Evolutionary conservation across 139 green algal genomes (phyloP).

Genomic region (Pleodorina starrii): DNA sequence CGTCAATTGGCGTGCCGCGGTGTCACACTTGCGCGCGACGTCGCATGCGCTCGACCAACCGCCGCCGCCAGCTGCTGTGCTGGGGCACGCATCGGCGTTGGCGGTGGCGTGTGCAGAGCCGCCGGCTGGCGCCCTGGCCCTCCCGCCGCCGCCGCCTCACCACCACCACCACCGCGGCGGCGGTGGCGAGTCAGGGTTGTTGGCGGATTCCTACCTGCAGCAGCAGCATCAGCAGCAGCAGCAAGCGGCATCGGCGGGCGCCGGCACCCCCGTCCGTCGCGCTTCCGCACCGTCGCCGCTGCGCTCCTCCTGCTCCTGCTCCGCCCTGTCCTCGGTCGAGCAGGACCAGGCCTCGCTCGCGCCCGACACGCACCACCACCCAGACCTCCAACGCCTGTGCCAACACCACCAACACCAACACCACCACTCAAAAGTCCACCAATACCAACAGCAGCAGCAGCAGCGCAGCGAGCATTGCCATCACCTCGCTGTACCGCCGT

Average conservation of each 20-base stretch:
- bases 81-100: background rate
- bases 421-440: background rate
- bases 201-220: too few relatives aligned
- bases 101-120: background rate
- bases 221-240: slow-evolving; percentile 7
- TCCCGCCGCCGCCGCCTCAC: background rate
- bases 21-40: too few relatives aligned
- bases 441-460: background rate
- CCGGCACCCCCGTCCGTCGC: background rate
- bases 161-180: background rate
- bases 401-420: background rate
- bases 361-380: background rate
- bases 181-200: background rate
- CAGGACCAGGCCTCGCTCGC: too few relatives aligned
- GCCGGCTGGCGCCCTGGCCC: background rate
- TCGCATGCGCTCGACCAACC: too few relatives aligned
- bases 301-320: background rate
- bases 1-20: too few relatives aligned
- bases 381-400: background rate
- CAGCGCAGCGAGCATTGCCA: too few relatives aligned
- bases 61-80: background rate
- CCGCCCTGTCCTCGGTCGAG: too few relatives aligned
- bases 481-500: too few relatives aligned
- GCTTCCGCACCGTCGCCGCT: background rate
- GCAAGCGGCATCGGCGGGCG: background rate